Evolutionary conservation across 768 basidiomycete genomes (phyloP).

Genomic region (Rhodotorula kratochvilovae): DNA sequence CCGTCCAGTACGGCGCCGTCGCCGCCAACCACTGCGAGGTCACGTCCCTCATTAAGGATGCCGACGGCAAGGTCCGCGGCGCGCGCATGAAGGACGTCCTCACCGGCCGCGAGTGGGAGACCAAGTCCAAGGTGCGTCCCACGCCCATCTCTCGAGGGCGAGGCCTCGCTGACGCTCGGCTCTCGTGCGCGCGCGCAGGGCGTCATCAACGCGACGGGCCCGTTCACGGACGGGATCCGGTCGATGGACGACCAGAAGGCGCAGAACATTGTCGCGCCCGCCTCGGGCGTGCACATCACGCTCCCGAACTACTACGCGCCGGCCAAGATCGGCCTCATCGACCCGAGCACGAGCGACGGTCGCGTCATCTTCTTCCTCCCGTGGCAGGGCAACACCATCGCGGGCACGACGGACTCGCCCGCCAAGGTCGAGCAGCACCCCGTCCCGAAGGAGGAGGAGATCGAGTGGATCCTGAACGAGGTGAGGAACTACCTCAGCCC

Average conservation of each 20-base stretch:
- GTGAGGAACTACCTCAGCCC: constrained; percentile 80
- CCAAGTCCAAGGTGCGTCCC: constrained; percentile 65
- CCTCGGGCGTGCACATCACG: constrained; percentile 90
- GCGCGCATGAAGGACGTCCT: constrained; percentile 74
- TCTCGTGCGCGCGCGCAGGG: constrained; percentile 54
- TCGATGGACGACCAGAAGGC: constrained; percentile 60
- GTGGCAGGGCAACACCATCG: constrained; percentile 96
- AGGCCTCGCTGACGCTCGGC: background rate
- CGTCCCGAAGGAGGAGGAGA: constrained; percentile 82
- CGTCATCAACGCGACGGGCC: constrained; percentile 93
- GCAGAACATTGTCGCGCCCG: constrained; percentile 82
- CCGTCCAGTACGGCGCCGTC: constrained; percentile 81
- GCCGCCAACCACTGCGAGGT: constrained; percentile 89
- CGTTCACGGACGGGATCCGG: constrained; percentile 81
- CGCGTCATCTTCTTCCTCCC: constrained; percentile 98
- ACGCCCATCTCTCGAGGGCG: background rate
- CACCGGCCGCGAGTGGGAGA: constrained; percentile 73
- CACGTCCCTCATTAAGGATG: constrained; percentile 63
- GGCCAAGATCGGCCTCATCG: constrained; percentile 83
- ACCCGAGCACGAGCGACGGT: constrained; percentile 91
- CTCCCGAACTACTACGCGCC: constrained; percentile 96
- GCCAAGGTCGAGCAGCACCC: constrained; percentile 69
- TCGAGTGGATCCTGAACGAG: constrained; percentile 93
- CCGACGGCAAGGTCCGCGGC: constrained; percentile 58
- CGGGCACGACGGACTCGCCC: constrained; percentile 83